A percentile compares a stretch with the other conserved stretches of the same genome.
Evolutionary conservation across 768 basidiomycete species (phyloP).

Genomic region (Lepiota subincarnata): DNA sequence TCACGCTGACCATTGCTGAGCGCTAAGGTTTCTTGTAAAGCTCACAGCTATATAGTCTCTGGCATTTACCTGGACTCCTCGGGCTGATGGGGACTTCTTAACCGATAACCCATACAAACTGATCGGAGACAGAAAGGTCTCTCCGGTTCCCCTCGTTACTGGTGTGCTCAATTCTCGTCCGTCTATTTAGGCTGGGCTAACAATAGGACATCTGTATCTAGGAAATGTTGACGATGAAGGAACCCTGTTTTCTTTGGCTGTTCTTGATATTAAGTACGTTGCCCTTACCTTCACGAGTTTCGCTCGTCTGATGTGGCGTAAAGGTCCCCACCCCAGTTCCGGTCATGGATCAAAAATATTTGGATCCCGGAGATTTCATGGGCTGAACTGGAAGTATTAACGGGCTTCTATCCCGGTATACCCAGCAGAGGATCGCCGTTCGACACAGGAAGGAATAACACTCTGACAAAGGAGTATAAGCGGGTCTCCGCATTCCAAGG

Average conservation of each 20-base stretch:
- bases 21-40: too few species aligned
- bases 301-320: conserved; percentile 7
- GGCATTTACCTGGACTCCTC: conserved; percentile 30
- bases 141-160: conserved; percentile 22
- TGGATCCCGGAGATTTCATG: too few species aligned
- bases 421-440: conserved; percentile 21
- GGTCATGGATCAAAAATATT: conserved; percentile 13
- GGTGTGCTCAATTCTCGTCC: conserved; percentile 3
- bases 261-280: conserved; percentile 21
- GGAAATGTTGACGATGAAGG: conserved; percentile 41
- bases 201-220: not conserved
- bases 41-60: conserved; percentile 18
- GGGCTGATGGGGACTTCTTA: conserved; percentile 37
- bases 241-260: conserved; percentile 23
- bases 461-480: conserved; percentile 42
- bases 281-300: not conserved
- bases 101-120: conserved; percentile 26
- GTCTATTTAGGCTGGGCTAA: not conserved
- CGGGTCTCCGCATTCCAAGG: conserved; percentile 46
- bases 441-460: conserved; percentile 19
- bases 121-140: conserved; percentile 29
- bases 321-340: conserved; percentile 27
- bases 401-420: not conserved
- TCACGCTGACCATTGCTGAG: too few species aligned
- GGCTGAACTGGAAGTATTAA: conserved; percentile 2